Base-by-base conservation (phyloP, 169 alveolate species). In the Amoebophrya sp. region DNA sequence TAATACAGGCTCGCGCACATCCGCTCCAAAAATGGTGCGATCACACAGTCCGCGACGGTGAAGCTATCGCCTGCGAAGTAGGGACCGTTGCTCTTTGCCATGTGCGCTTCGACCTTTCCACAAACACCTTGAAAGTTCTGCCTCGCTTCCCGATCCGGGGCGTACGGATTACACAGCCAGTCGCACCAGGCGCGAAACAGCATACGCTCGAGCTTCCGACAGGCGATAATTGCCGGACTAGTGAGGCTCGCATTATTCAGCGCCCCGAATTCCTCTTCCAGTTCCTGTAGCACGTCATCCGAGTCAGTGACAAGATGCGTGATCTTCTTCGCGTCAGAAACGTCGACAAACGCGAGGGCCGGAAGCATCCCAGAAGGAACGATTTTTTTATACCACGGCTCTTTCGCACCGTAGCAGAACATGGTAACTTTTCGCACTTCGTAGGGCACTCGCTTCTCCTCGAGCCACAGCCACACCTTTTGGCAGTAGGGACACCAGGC, bases 401-500 rank as follows among this genome's bases (percentile, higher is more conserved):
- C 89, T 39, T 77, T 77, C 10, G 3, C 0, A 0, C 89, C 89
- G 89, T 77, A 77, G 89, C 89, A 77, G n/a, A 77, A 77, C 89
- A 77, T 77, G 40, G 89, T 77, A 0, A 77, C 89, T 77, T 77
- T 77, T 1, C 40, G 1, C 89, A 77, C 89, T 2, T 77, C 89
- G 89, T 77, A 77, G 40, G 39, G 39, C 39, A 77, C 40, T 0
- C 40, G 39, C 23, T 77, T 77, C 40, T n/a, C 89, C 89, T 77
- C 89, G 23, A 77, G 89, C 10, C 10, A 77, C 14, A 77, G 40
- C 89, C 89, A 77, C 39, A 77, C 89, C 89, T 77, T 77, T 39
- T 77, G 89, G 23, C 89, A 77, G 89, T 77, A 77, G n/a, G 89
- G 89, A 77, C 89, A 77, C 89, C 89, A 77, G 25, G 40, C 89